Conservation (phyloP, 768 basidiomycete genomes). For the Melanogaster broomeanus region DNA sequence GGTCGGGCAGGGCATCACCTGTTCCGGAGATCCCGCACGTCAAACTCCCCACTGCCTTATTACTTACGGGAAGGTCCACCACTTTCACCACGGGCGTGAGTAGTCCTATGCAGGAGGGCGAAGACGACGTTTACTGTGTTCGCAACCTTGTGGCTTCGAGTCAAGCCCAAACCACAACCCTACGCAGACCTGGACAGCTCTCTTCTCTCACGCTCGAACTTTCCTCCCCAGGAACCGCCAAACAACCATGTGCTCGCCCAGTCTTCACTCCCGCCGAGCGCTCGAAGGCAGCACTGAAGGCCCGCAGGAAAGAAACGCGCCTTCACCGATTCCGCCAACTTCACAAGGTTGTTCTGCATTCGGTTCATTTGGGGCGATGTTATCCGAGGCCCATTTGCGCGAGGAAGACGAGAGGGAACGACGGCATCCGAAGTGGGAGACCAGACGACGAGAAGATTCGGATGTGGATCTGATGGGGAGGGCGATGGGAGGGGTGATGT, state of each 20-base stretch:
- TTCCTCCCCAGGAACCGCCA: background rate
- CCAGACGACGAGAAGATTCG: conserved; percentile 61
- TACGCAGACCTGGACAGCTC: conserved; percentile 21
- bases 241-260: conserved; percentile 31
- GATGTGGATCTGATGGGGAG: conserved; percentile 49
- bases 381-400: conserved; percentile 53
- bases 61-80: conserved; percentile 22
- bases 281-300: conserved; percentile 26
- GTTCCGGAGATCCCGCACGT: conserved; percentile 10
- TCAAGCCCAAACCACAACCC: conserved; percentile 1
- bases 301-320: conserved; percentile 18
- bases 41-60: conserved; percentile 21
- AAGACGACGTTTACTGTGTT: background rate
- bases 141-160: background rate
- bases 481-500: conserved; percentile 16
- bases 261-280: conserved; percentile 27
- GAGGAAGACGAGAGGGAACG: conserved; percentile 31
- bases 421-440: conserved; percentile 43
- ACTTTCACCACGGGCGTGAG: conserved; percentile 5
- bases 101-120: conserved; percentile 12
- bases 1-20: conserved; percentile 27
- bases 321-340: conserved; percentile 19
- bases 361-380: conserved; percentile 52
- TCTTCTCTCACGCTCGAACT: conserved; percentile 28
- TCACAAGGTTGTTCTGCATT: conserved; percentile 34